Evolutionary conservation across 169 alveolate species (phyloP), one percentile per base, ranked within the genome.

Genomic region (Sarcocystis neurona): DNA sequence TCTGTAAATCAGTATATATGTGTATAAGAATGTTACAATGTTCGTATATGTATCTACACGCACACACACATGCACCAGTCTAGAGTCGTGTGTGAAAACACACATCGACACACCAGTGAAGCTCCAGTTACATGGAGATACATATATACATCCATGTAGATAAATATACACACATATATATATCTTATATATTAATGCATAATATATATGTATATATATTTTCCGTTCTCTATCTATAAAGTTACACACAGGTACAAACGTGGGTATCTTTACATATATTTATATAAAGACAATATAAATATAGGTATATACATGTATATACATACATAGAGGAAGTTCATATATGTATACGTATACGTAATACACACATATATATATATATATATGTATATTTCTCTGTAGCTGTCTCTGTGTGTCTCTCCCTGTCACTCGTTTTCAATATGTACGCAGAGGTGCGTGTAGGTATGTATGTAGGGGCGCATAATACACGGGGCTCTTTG

Each of bases 321-420:
- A 50, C 60, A 50, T 8, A 50, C 18, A 50, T 50, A 18, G 60
- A 50, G n/a, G n/a, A n/a, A n/a, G n/a, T 50, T 18, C 18, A n/a
- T n/a, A n/a, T n/a, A n/a, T n/a, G n/a, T n/a, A n/a, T n/a, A 58
- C 2, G n/a, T 12, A 58, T 10, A 58, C n/a, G 23, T 10, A 58
- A 58, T 58, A 58, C n/a, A 58, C n/a, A 58, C n/a, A 58, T 58
- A 58, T 58, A 58, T 58, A 58, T 58, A 58, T 58, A 58, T 58
- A 58, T 58, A 58, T 58, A 58, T 58, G 23, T 10, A 2, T 34
- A 58, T n/a, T n/a, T n/a, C n/a, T n/a, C n/a, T n/a, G n/a, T n/a
- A n/a, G n/a, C n/a, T n/a, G n/a, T n/a, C n/a, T n/a, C n/a, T 10
- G 70, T 58, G 2, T 58, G 27, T 50, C 18, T 50, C 8, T 50